Evolutionary conservation across 2,329 filamentous ascomycete genomes (phyloP), one percentile per base, ranked within the genome.

Genomic region (Pestalotiopsis sp.): DNA sequence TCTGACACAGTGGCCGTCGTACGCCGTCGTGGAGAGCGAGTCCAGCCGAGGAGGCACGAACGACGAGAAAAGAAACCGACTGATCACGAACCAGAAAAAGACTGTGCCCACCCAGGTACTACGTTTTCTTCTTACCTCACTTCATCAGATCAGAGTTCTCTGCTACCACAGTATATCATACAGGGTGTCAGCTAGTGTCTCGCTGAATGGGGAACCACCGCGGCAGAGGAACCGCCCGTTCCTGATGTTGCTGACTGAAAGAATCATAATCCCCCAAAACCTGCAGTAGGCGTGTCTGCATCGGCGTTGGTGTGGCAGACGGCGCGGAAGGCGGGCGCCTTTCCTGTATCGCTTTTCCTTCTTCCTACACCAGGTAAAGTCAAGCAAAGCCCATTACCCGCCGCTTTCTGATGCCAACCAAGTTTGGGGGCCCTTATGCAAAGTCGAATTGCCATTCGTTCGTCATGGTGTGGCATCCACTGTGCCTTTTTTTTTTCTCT

Each of bases 161-260:
- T 59, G 20, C 27, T 27, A 59, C 20, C 13, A 27, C 13, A 52
- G 45, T 52, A 52, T 20, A 20, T 17, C 45, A 13, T 59, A 27
- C 27, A 36, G 23, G n/a, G 57, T 59, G 3, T n/a, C 13, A 36
- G 20, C 27, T 25, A 25, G 23, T 59, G 27, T 59, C n/a, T 31
- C 23, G 23, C 12, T 17, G 14, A 23, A 59, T 59, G 57, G 57
- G 20, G 57, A 61, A 61, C 36, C 36, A 5, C 59, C 14, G 59
- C 59, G 36, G 59, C 27, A 61, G 36, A 39, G 36, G 59, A 61
- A 61, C 25, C 59, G 59, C 59, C 25, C 59, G 57, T 59, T 59
- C 57, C 57, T 52, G 45, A 52, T 36, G 59, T 61, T 61, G 25
- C 59, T 61, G 59, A 59, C 57, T 36, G 23, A 59, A 25, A 25